Base-by-base conservation (phyloP, 2,329 filamentous ascomycete species). In the Fusarium albidum region DNA sequence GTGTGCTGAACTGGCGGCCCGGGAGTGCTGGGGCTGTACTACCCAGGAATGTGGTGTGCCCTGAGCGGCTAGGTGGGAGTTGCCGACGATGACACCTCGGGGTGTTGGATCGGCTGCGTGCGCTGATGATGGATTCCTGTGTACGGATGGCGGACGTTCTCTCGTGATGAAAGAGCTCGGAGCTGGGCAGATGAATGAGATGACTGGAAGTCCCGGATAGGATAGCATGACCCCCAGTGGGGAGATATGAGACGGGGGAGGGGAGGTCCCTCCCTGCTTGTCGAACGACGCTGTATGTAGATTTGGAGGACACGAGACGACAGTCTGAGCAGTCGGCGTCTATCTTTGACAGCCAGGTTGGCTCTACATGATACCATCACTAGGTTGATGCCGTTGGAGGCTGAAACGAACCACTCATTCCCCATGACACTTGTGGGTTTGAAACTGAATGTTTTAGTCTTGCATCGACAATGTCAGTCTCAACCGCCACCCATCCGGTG, bases 221-320 rank as follows among this genome's bases (percentile, higher is more conserved):
- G 13, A 44, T 27, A 41, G 17, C n/a, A 38, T 39, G n/a, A 9
- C 10, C 12, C 3, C 12, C 3, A 32, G 33, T 62, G 49, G 45
- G 40, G 42, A 47, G 17, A 52, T 37, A 17, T 39, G 18, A 46
- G 9, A 45, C 44, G 37, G 27, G 42, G 46, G 17, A 29, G 5
- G n/a, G 31, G 31, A 39, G 15, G 38, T 42, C 43, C 38, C 9
- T 26, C 51, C 31, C 40, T 40, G 45, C 29, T 34, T 32, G 35
- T 45, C 35, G 21, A 50, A 55, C 39, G 38, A 61, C 31, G 26
- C 12, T 17, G 26, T n/a, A n/a, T n/a, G n/a, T n/a, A n/a, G n/a
- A n/a, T n/a, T n/a, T n/a, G n/a, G 25, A 28, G 17, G 39, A 27
- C 31, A 21, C 27, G 31, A 58, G 18, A 38, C 33, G 18, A 15